A percentile compares a stretch with the other conserved stretches of the same genome.
Evolutionary conservation across 139 green algal genomes (phyloP).

Genomic region (Coelastrella sp.): DNA sequence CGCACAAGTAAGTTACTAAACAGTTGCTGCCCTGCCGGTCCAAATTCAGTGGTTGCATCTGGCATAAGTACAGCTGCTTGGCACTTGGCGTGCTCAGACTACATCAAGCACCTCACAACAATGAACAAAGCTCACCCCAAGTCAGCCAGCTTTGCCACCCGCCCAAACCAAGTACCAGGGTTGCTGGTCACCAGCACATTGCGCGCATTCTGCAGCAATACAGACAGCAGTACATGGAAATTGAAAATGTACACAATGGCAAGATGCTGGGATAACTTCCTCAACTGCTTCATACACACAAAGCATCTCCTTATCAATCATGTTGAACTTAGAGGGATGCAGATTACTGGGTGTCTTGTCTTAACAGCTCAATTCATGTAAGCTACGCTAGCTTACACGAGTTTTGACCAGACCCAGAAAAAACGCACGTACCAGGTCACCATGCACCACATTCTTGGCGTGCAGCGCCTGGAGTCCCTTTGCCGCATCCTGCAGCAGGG

Average conservation of each 20-base stretch:
- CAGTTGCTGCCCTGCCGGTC: too few species aligned
- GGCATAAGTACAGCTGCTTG: too few species aligned
- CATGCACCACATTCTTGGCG: slow-evolving; percentile 1
- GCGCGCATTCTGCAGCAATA: slow-evolving; percentile 7
- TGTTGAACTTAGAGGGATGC: too few species aligned
- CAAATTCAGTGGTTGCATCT: too few species aligned
- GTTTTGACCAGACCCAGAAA: neutral
- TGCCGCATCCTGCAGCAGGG: neutral
- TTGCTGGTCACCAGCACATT: slow-evolving; percentile 8
- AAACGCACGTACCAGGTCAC: neutral
- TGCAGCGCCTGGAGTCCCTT: neutral
- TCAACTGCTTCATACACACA: neutral
- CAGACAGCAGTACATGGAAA: neutral
- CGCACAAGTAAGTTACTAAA: too few species aligned
- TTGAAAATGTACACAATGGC: neutral
- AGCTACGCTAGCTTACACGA: neutral
- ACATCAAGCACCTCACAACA: neutral
- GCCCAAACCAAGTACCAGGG: neutral
- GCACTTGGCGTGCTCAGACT: too few species aligned
- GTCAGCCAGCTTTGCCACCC: slow-evolving; percentile 21
- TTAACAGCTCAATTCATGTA: neutral
- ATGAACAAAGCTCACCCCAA: neutral
- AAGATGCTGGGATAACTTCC: neutral
- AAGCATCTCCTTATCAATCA: neutral
- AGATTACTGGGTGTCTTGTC: too few species aligned